phyloP scores from a whole-genome alignment of 2,329 filamentous ascomycete genomes.

The Stemphylium lycopersici region DNA sequence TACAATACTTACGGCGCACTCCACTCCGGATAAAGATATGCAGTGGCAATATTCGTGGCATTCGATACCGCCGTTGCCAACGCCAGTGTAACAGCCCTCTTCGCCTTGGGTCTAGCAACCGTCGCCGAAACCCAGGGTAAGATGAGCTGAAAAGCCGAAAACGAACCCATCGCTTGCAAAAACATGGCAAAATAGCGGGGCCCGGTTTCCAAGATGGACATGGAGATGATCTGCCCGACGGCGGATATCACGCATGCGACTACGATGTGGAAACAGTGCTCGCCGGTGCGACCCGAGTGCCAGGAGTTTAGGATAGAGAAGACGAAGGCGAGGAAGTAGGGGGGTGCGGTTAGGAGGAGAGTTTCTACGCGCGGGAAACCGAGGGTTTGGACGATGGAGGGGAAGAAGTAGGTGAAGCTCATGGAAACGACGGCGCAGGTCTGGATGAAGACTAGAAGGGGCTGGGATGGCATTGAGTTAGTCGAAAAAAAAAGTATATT shows the following conservation, averaged over 20 bases:
- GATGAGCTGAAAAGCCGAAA: conserved; percentile 40
- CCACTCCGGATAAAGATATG: conserved; percentile 27
- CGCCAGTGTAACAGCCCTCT: conserved; percentile 39
- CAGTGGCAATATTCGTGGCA: conserved; percentile 44
- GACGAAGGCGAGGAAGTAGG: conserved; percentile 65
- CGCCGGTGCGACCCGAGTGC: conserved; percentile 60
- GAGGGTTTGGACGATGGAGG: conserved; percentile 64
- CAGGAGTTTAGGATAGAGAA: conserved; percentile 62
- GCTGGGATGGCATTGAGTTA: no score
- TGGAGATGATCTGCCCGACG: conserved; percentile 44
- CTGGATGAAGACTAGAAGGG: conserved; percentile 55
- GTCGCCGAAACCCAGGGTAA: conserved; percentile 43
- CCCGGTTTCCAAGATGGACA: conserved; percentile 57
- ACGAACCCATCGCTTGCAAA: conserved; percentile 42
- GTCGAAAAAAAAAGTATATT: no score
- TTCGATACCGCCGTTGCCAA: conserved; percentile 46
- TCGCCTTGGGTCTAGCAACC: conserved; percentile 43
- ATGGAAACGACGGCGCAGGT: conserved; percentile 55
- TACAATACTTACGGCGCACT: conserved; percentile 19
- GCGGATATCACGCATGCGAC: conserved; percentile 23
- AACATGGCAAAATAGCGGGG: conserved; percentile 69
- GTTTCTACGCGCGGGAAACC: conserved; percentile 61
- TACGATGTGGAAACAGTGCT: conserved; percentile 57
- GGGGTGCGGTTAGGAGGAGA: conserved; percentile 63
- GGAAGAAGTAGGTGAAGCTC: conserved; percentile 68